phyloP scores from a whole-genome alignment of 257 asterid species.

The Solanum acaule region DNA sequence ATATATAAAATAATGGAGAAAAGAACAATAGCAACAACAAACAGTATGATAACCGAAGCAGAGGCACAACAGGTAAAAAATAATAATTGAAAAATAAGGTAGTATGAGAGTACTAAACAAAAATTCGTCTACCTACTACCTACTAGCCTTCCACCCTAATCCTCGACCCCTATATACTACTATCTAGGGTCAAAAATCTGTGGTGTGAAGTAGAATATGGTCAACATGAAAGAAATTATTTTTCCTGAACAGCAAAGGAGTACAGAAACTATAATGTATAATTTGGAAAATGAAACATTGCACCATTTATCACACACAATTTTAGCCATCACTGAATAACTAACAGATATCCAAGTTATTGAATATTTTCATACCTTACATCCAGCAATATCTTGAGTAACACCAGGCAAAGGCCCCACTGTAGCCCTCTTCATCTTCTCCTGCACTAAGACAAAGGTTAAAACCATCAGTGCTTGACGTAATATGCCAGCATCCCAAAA shows the following conservation, averaged over 20 bases:
- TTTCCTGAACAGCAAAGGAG: background rate
- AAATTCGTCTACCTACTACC: background rate
- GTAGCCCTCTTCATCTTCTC: slow-evolving; percentile 74
- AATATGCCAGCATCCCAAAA: background rate
- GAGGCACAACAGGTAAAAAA: too few species aligned
- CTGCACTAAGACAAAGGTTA: slow-evolving; percentile 70
- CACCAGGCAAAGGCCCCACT: slow-evolving; percentile 98
- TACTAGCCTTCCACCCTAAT: background rate
- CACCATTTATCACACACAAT: background rate
- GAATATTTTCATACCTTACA: slow-evolving; percentile 40
- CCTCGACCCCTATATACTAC: background rate
- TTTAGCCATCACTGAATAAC: background rate
- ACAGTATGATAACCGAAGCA: background rate
- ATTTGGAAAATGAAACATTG: background rate
- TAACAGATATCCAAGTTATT: background rate
- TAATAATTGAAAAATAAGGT: background rate
- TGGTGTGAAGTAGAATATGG: background rate
- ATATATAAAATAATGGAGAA: background rate
- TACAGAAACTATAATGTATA: background rate
- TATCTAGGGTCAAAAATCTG: background rate
- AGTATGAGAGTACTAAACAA: background rate
- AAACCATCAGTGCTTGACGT: slow-evolving; percentile 15
- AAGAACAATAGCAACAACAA: background rate
- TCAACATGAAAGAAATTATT: background rate
- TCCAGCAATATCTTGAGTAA: slow-evolving; percentile 98